These are phyloP conservation scores for Starmerella roubikii DNA, from an alignment of 805 yeast species.

Conservation along the genomic window DNA sequence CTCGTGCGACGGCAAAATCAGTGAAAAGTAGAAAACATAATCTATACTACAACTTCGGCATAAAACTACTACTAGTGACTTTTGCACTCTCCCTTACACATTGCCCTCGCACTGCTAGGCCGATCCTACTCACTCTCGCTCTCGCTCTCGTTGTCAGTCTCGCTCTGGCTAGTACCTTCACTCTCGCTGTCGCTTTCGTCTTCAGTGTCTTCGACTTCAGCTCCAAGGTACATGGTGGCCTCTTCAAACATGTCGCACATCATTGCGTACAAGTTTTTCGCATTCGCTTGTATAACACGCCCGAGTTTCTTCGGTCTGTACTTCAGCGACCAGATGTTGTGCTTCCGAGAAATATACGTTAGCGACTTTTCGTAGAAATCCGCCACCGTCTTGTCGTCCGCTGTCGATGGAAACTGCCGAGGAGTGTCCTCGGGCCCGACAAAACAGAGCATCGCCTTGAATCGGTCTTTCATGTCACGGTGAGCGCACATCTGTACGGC, in stretches of 20 bases:
- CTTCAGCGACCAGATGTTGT: constrained; percentile 77
- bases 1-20: constrained; percentile 1
- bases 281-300: constrained; percentile 60
- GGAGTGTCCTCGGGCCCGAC: constrained; percentile 49
- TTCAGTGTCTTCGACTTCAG: constrained; percentile 13
- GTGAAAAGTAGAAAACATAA: background rate
- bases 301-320: constrained; percentile 81
- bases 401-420: constrained; percentile 67
- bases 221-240: constrained; percentile 58
- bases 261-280: constrained; percentile 62
- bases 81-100: background rate
- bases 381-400: constrained; percentile 80
- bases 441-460: constrained; percentile 57
- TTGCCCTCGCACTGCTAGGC: too few species aligned
- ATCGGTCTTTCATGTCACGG: constrained; percentile 49
- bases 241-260: constrained; percentile 75
- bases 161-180: background rate
- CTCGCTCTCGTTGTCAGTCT: background rate
- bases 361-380: constrained; percentile 85
- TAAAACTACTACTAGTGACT: background rate
- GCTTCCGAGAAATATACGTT: constrained; percentile 59
- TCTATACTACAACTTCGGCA: background rate
- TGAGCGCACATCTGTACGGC: constrained; percentile 81
- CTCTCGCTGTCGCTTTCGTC: constrained; percentile 4
- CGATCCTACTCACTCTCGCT: background rate